phyloP scores from a whole-genome alignment of 2,329 filamentous ascomycete species.

The Elsinoe necatrix region DNA sequence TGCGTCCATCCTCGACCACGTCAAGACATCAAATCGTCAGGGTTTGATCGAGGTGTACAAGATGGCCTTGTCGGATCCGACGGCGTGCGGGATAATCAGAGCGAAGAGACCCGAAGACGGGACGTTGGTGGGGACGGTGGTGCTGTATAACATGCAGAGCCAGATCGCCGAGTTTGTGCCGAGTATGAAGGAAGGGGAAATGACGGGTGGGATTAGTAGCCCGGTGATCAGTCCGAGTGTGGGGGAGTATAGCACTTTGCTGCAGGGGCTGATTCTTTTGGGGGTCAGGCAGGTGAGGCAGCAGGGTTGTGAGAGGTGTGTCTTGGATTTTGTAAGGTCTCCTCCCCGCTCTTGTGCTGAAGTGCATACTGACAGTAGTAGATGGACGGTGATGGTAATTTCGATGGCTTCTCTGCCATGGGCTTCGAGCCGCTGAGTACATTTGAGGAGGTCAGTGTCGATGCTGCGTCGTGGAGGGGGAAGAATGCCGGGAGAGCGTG shows the following conservation, averaged over 20 bases:
- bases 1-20: slow-evolving; percentile 64
- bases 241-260: slow-evolving; percentile 59
- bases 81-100: slow-evolving; percentile 71
- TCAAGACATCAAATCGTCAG: slow-evolving; percentile 64
- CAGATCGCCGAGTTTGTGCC: slow-evolving; percentile 62
- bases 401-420: slow-evolving; percentile 67
- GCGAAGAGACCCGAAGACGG: slow-evolving; percentile 63
- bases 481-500: slow-evolving; percentile 28
- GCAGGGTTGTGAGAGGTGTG: slow-evolving; percentile 62
- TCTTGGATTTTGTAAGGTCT: slow-evolving; percentile 68
- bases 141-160: slow-evolving; percentile 66
- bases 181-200: slow-evolving; percentile 49
- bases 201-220: slow-evolving; percentile 68
- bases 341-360: background rate
- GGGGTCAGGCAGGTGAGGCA: slow-evolving; percentile 75
- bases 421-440: slow-evolving; percentile 70
- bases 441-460: slow-evolving; percentile 72
- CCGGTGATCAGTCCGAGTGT: slow-evolving; percentile 64
- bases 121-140: slow-evolving; percentile 66
- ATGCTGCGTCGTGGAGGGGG: slow-evolving; percentile 50
- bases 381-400: slow-evolving; percentile 63
- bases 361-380: slow-evolving; percentile 33
- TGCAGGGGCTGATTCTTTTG: slow-evolving; percentile 73
- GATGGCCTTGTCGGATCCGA: slow-evolving; percentile 61
- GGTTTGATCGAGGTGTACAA: slow-evolving; percentile 74